Conservation (phyloP, 306 rosid species). For the Malus asiatica region DNA sequence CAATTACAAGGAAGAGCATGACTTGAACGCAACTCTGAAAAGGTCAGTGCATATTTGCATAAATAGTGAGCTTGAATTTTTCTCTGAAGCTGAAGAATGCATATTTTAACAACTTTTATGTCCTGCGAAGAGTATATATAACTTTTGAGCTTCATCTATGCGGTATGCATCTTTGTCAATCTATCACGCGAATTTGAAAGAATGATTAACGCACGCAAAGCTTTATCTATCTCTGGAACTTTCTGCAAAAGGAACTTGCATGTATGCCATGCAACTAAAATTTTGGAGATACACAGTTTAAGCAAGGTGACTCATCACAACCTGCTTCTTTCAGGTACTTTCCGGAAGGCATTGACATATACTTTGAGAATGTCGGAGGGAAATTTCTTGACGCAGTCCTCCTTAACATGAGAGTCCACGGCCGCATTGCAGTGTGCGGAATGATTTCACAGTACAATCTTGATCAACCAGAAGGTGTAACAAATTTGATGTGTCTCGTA, state of each 20-base stretch:
- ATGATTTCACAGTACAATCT: conserved; percentile 15
- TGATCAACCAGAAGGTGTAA: neutral
- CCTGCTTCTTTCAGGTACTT: conserved; percentile 1
- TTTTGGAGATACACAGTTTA: neutral
- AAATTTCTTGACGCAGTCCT: conserved; percentile 3
- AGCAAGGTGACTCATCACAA: neutral
- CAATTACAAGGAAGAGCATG: conserved; percentile 57
- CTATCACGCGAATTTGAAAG: neutral
- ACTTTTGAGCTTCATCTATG: neutral
- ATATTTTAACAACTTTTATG: neutral
- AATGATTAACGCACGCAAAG: no score
- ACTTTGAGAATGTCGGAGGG: conserved; percentile 10
- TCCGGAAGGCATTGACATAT: conserved; percentile 17
- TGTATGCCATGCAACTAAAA: neutral
- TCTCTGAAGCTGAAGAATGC: neutral
- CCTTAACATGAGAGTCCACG: conserved; percentile 11
- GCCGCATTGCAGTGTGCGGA: conserved; percentile 4
- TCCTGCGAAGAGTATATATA: neutral
- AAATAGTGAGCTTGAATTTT: neutral
- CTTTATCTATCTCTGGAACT: neutral
- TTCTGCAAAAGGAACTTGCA: neutral
- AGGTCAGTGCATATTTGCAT: conserved; percentile 18
- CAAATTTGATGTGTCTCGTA: neutral
- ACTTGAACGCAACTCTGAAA: conserved; percentile 43
- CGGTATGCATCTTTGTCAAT: neutral